Evolutionary conservation across 129 eudicot genomes (phyloP), one percentile per base, ranked within the genome.

Genomic region (Apium graveolens): DNA sequence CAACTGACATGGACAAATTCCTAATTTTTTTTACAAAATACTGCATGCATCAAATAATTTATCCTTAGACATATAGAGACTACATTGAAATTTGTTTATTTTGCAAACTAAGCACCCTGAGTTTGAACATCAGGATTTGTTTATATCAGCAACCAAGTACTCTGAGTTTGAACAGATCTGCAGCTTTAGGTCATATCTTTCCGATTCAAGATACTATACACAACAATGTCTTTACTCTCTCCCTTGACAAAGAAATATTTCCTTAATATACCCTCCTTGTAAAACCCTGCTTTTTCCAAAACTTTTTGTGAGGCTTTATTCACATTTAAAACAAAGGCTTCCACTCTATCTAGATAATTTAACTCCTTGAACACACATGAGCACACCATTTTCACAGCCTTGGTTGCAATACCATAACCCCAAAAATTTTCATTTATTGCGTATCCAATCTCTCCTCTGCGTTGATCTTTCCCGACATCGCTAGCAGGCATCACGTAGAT

Each of bases 241-340:
- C 70, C 48, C 48, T 44, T 44, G 12, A 81, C 43, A 12, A 48
- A 51, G 16, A 70, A 46, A 69, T 81, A 76, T 44, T 44, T 44
- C 48, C 48, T 81, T 7, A 76, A 16, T 27, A 37, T 4, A 1
- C 84, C 84, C 68, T 81, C 84, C 55, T 66, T 81, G 16, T 44
- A 13, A 46, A 81, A 81, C 13, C 83, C 83, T 34, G 53, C 77
- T 16, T 81, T 81, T 20, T 75, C 81, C 55, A 76, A 43, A 12
- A 81, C 80, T 62, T 38, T 81, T 38, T 81, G 80, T 11, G 84
- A 69, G 24, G 80, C 62, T 44, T 3, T 12, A 38, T 81, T 76
- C 24, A 43, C 73, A n/a, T 45, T 3, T 68, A 42, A 53, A 11
- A 69, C 80, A 18, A 76, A 17, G 26, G 57, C 84, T 51, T 81